Conservation (phyloP, 2,329 filamentous ascomycete genomes). For the Fusarium anthophilum region DNA sequence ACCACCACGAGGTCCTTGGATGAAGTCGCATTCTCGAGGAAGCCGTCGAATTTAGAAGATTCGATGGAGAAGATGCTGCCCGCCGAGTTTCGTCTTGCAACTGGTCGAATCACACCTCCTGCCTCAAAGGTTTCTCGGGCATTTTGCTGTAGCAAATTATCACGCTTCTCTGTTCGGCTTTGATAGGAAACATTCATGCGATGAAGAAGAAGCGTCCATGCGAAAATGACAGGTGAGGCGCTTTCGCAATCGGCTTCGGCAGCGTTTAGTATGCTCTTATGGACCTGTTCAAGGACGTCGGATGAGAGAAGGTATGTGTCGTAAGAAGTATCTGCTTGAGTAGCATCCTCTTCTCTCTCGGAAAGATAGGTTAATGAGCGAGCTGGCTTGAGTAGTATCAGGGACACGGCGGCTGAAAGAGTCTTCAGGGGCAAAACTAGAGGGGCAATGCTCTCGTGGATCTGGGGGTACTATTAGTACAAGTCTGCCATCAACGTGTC, state of each 20-base stretch:
- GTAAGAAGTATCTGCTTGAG: conserved; percentile 50
- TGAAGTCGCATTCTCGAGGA: conserved; percentile 60
- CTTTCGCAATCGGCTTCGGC: conserved; percentile 65
- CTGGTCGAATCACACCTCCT: conserved; percentile 51
- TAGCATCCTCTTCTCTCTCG: conserved; percentile 51
- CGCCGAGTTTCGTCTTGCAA: conserved; percentile 65
- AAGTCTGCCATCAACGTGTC: background rate
- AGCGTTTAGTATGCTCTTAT: conserved; percentile 73
- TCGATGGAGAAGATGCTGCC: conserved; percentile 71
- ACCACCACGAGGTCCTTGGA: conserved; percentile 63
- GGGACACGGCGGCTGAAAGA: conserved; percentile 74
- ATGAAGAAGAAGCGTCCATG: conserved; percentile 82
- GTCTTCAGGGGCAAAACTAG: conserved; percentile 73
- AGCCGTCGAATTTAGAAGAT: conserved; percentile 66
- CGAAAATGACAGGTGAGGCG: conserved; percentile 78
- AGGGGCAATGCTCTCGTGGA: conserved; percentile 55
- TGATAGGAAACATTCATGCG: conserved; percentile 72
- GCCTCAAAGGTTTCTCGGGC: conserved; percentile 66
- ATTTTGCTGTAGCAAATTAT: conserved; percentile 66
- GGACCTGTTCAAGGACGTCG: conserved; percentile 75
- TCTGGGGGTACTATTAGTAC: conserved; percentile 41
- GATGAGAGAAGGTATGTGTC: conserved; percentile 74
- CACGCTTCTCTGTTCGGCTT: conserved; percentile 68
- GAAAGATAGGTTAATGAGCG: conserved; percentile 59
- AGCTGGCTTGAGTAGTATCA: conserved; percentile 75